Evolutionary conservation across 2,329 filamentous ascomycete genomes (phyloP), one percentile per base, ranked within the genome.

Genomic region (Coniella vitis): DNA sequence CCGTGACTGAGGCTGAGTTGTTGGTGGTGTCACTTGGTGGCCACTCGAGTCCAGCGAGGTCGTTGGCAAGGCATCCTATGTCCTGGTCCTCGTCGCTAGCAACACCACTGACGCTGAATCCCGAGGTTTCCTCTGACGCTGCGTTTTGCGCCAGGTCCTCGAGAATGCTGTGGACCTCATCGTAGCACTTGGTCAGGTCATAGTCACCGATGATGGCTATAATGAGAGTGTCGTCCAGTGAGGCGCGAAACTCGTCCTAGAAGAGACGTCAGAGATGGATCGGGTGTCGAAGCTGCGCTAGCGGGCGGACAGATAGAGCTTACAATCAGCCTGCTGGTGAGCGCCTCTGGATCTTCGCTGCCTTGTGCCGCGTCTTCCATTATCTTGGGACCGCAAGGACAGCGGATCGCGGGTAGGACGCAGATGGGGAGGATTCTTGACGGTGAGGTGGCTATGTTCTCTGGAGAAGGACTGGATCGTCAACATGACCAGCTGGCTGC

Each of bases 71-170:
- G 21, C 39, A 19, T 7, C n/a, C 21, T 5, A 19, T 21, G 13
- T 22, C 17, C 20, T 29, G 38, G 12, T 36, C 36, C 22, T 45
- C 47, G 36, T 74, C 76, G 22, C 25, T 29, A 10, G 81, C 78
- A 21, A 84, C 79, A 3, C 86, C 88, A 29, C 86, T 88, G 0
- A 87, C 79, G 56, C 93, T 88, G 60, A 95, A 95, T 0, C 82
- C 83, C 9, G 79, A 82, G 14, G 81, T 77, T 60, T 93, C 87
- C 61, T 93, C 85, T 1, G 69, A 66, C 0, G 70, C 63, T 1
- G 86, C 88, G 50, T 76, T 70, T 25, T 78, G 69, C 45, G 84
- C 85, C 13, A 96, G 67, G 1, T 68, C 64, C n/a, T 85, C 73
- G 1, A 96, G 72, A 0, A 76, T 73, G n/a, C 69, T 61, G 25